phyloP scores from a whole-genome alignment of 2,329 filamentous ascomycete genomes.

The Bimuria novae-zelandiae region DNA sequence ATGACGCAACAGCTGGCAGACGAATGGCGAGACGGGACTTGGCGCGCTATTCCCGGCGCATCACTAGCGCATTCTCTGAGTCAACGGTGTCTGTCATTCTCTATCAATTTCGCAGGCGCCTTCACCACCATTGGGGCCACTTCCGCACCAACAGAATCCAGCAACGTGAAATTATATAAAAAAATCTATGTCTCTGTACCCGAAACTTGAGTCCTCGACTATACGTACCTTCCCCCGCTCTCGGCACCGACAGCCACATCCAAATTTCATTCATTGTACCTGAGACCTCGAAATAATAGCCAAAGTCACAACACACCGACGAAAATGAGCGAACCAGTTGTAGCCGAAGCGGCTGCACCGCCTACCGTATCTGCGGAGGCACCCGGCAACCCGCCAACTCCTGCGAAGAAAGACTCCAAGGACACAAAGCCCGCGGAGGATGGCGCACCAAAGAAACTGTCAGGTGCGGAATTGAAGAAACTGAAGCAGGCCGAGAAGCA shows the following conservation, averaged over 20 bases:
- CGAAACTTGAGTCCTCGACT: neutral
- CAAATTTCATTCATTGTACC: neutral
- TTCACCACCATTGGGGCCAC: conserved; percentile 3
- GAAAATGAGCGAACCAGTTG: conserved; percentile 34
- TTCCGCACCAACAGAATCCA: neutral
- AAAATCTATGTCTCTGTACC: conserved; percentile 4
- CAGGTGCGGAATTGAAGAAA: conserved; percentile 83
- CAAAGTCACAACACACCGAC: neutral
- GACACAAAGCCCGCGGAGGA: conserved; percentile 24
- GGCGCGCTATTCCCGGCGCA: conserved; percentile 3
- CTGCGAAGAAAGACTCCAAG: conserved; percentile 28
- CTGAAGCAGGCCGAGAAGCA: conserved; percentile 90
- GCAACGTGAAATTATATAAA: conserved; percentile 1
- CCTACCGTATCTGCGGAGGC: conserved; percentile 18
- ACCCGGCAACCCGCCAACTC: conserved; percentile 14
- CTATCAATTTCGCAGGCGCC: conserved; percentile 11
- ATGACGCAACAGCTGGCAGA: neutral
- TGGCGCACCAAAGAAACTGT: conserved; percentile 58
- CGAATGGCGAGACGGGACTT: neutral
- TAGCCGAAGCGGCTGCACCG: conserved; percentile 20
- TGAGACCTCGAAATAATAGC: neutral
- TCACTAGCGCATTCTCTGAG: conserved; percentile 2
- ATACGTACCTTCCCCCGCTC: conserved; percentile 1
- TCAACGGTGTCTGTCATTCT: conserved; percentile 7
- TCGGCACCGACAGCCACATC: conserved; percentile 1